Conservation (phyloP, 192 early-diverging fungal species). For the Mortierella alpina region DNA sequence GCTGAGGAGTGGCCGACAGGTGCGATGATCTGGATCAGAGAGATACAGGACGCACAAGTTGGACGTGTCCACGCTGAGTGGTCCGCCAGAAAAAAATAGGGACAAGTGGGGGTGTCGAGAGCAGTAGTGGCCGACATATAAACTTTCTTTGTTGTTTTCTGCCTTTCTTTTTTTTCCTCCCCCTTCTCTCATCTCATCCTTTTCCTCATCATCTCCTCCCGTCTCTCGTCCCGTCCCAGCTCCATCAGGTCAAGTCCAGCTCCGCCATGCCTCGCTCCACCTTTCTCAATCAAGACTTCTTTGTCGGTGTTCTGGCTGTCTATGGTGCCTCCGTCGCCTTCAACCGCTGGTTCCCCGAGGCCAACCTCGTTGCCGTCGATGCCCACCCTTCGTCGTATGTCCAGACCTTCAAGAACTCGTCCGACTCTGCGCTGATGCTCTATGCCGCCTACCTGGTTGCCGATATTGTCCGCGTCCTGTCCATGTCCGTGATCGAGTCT, state of each 20-base stretch:
- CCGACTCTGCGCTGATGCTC: slow-evolving; percentile 12
- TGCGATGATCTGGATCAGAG: too few species aligned
- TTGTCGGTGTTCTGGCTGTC: slow-evolving; percentile 36
- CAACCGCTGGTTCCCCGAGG: slow-evolving; percentile 41
- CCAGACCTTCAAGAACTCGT: slow-evolving; percentile 22
- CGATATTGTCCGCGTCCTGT: slow-evolving; percentile 33
- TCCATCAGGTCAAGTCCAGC: not conserved
- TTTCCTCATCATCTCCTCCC: not conserved
- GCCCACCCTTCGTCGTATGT: slow-evolving; percentile 37
- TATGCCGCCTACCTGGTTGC: slow-evolving; percentile 27
- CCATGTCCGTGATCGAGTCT: slow-evolving; percentile 33
- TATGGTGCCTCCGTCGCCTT: slow-evolving; percentile 37
- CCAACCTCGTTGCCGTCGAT: slow-evolving; percentile 32
- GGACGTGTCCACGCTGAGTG: too few species aligned
- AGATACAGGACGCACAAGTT: too few species aligned
- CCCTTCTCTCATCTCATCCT: not conserved
- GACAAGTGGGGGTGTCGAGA: not conserved
- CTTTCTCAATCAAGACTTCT: slow-evolving; percentile 43
- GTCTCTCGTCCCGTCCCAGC: not conserved
- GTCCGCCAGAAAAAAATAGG: not conserved
- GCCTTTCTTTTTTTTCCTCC: slow-evolving; percentile 2
- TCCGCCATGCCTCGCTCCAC: slow-evolving; percentile 38
- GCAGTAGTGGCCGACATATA: too few species aligned
- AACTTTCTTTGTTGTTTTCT: not conserved
- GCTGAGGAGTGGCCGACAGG: not conserved